Evolutionary conservation across 2,329 filamentous ascomycete genomes (phyloP), one percentile per base, ranked within the genome.

Genomic region (Exophiala xenobiotica): DNA sequence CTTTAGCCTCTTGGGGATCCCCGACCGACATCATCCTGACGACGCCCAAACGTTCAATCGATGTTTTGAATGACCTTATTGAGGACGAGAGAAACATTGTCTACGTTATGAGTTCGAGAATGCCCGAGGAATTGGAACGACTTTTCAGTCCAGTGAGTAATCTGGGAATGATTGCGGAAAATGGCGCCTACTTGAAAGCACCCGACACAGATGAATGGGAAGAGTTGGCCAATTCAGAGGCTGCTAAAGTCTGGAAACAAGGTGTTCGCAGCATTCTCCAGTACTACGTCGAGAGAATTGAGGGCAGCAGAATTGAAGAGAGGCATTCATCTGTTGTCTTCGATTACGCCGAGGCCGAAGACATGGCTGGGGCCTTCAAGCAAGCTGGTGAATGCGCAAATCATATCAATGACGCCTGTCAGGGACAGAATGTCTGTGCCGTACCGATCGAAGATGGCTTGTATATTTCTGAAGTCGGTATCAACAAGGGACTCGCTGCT

Each of bases 331-430:
- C 88, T 31, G 76, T 96, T 19, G 82, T 95, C 51, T 96, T 96
- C 76, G 89, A 95, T 70, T 95, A 93, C 72, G 87, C 88, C 67
- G 85, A 84, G 46, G 86, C 87, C 1, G 87, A 90, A 49, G 89
- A 96, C 65, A 81, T 81, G 51, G 82, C 86, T 45, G 79, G 81
- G 19, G 91, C 91, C 0, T 78, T 81, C 51, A 84, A 90, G 16
- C 87, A 91, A 63, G 92, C 90, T 0, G 87, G 86, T 16, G 92
- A 97, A 66, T 95, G 90, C 64, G 90, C 90, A 0, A 91, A 88
- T 56, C 91, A 96, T 64, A 93, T 97, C 76, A 97, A 97, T 65
- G 91, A 96, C 65, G 88, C 90, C 0, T 96, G 90, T 66, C 86
- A 90, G 65, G 82, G 80, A 49, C 88, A 95, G 69, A 81, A 84